Evolutionary conservation across 2,329 filamentous ascomycete species (phyloP).

Genomic region (Graphiopsis chlorocephala): DNA sequence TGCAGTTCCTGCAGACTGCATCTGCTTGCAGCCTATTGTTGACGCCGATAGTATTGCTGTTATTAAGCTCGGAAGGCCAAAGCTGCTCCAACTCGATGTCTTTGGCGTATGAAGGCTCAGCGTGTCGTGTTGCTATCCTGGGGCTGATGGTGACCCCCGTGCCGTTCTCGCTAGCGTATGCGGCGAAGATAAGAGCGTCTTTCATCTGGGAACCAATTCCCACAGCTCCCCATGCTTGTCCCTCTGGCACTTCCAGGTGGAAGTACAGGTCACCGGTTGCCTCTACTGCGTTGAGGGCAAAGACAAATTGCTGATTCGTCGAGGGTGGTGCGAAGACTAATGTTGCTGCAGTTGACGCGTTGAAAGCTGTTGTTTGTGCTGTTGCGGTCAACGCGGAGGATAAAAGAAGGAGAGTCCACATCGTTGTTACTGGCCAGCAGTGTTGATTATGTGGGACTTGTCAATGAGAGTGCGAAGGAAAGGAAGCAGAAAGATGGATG

Average conservation of each 20-base stretch:
- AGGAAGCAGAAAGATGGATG: neutral
- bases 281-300: conserved; percentile 22
- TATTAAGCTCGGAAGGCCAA: conserved; percentile 18
- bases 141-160: conserved; percentile 40
- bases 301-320: conserved; percentile 19
- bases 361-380: neutral
- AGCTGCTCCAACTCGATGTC: conserved; percentile 28
- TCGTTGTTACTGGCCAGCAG: neutral
- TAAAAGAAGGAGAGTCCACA: neutral
- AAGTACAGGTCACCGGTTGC: conserved; percentile 23
- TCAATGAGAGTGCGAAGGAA: neutral
- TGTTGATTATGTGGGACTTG: neutral
- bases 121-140: conserved; percentile 33
- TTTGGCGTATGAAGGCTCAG: conserved; percentile 35
- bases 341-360: neutral
- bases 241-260: conserved; percentile 29
- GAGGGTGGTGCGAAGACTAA: conserved; percentile 20
- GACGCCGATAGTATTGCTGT: conserved; percentile 19
- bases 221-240: conserved; percentile 43
- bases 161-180: conserved; percentile 37
- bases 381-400: neutral
- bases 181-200: conserved; percentile 43
- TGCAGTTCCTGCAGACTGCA: conserved; percentile 38
- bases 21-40: conserved; percentile 26
- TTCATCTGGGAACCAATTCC: conserved; percentile 44